Conservation (phyloP, 2,329 filamentous ascomycete species). For the Verticillium tricorpus region DNA sequence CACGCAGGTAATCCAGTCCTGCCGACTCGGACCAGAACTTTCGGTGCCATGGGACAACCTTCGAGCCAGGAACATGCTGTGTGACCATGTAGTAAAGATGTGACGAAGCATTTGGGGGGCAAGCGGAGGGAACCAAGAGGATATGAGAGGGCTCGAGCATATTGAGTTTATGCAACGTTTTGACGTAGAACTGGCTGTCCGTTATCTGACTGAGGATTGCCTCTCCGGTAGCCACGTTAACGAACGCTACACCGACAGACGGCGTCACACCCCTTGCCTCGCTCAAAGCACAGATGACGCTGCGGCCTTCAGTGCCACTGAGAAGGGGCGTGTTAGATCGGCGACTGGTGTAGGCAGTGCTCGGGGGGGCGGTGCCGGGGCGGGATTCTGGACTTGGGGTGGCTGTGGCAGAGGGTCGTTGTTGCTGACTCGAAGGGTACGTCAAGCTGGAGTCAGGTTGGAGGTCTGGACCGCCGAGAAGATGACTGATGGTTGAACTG, state of each 20-base stretch:
- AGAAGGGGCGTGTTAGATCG: conserved; percentile 38
- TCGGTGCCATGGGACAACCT: conserved; percentile 64
- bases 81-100: conserved; percentile 71
- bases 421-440: not conserved
- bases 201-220: conserved; percentile 85
- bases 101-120: conserved; percentile 60
- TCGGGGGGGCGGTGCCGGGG: conserved; percentile 21
- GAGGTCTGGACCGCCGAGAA: not conserved
- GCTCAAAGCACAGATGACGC: conserved; percentile 81
- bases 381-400: not conserved
- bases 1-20: conserved; percentile 73
- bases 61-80: conserved; percentile 62
- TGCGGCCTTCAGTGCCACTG: conserved; percentile 50
- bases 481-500: too few species aligned
- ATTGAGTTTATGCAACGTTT: conserved; percentile 80
- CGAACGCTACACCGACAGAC: conserved; percentile 77
- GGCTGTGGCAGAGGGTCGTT: too few species aligned
- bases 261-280: conserved; percentile 86
- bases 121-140: conserved; percentile 69
- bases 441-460: not conserved
- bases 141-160: conserved; percentile 78
- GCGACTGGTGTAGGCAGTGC: conserved; percentile 36
- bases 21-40: conserved; percentile 77
- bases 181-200: conserved; percentile 87
- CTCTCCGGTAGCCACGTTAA: conserved; percentile 83